These are phyloP conservation scores for Aureobasidium sp. DNA, from an alignment of 2,329 filamentous ascomycete genomes.

Conservation along the genomic window DNA sequence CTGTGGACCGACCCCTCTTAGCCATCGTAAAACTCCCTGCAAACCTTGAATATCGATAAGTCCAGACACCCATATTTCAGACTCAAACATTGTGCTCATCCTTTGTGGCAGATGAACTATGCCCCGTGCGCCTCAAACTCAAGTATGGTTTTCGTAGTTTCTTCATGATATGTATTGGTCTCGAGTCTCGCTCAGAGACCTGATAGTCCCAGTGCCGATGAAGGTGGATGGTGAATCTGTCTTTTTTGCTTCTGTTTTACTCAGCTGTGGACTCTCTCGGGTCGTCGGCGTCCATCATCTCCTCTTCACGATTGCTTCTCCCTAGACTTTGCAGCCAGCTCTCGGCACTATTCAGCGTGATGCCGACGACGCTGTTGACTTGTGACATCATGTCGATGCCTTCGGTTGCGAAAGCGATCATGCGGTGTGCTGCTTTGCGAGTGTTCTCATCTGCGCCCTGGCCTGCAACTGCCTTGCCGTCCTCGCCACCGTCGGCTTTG, in stretches of 20 bases:
- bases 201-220: too few relatives aligned
- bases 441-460: slow-evolving; percentile 31
- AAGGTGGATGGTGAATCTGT: too few relatives aligned
- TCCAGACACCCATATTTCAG: background rate
- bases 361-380: slow-evolving; percentile 77
- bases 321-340: slow-evolving; percentile 66
- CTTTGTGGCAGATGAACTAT: too few relatives aligned
- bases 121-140: background rate
- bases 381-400: slow-evolving; percentile 91
- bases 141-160: background rate
- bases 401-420: slow-evolving; percentile 79
- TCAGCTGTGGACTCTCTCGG: background rate
- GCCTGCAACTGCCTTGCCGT: slow-evolving; percentile 12
- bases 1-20: background rate
- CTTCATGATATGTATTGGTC: background rate
- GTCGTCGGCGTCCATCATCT: slow-evolving; percentile 13
- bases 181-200: background rate
- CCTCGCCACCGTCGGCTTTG: slow-evolving; percentile 16
- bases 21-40: background rate
- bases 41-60: background rate
- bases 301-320: slow-evolving; percentile 6
- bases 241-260: background rate
- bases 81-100: too few relatives aligned
- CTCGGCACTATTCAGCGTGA: slow-evolving; percentile 84
- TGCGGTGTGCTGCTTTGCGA: slow-evolving; percentile 57